phyloP scores from a whole-genome alignment of 345 rosid species.

The Hibiscus mutabilis region DNA sequence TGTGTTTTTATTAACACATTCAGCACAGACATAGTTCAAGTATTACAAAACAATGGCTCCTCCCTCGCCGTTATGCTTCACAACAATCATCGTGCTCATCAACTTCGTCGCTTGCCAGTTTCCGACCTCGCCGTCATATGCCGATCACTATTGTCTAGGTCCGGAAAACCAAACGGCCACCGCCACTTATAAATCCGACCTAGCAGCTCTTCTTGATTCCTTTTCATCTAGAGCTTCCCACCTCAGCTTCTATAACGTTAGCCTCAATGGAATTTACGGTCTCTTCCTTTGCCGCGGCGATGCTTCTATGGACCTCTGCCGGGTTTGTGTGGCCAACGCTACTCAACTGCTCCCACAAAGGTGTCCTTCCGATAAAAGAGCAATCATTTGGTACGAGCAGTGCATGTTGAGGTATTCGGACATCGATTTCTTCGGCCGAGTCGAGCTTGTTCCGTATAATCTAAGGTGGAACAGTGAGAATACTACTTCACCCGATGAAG shows the following conservation, averaged over 20 bases:
- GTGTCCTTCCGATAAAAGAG: no score
- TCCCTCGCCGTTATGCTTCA: not conserved
- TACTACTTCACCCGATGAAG: no score
- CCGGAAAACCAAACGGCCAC: not conserved
- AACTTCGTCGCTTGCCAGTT: not conserved
- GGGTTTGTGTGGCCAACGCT: constrained; percentile 8
- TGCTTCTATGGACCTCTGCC: constrained; percentile 5
- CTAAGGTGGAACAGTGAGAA: no score
- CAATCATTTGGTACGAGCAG: no score
- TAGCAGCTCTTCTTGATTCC: not conserved
- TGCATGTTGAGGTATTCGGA: no score
- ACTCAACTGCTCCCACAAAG: no score
- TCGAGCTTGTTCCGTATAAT: no score
- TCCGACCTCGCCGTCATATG: no score
- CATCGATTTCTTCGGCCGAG: no score
- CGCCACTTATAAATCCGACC: not conserved
- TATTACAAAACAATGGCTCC: no score
- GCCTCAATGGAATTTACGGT: constrained; percentile 9
- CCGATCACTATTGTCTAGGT: not conserved
- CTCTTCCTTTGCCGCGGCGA: constrained; percentile 39
- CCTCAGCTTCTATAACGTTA: not conserved
- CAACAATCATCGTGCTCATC: not conserved
- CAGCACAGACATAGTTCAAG: no score
- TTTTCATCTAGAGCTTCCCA: not conserved
- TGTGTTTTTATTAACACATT: no score